Evolutionary conservation across 2,329 filamentous ascomycete species (phyloP).

Genomic region (Scytalidium lignicola): DNA sequence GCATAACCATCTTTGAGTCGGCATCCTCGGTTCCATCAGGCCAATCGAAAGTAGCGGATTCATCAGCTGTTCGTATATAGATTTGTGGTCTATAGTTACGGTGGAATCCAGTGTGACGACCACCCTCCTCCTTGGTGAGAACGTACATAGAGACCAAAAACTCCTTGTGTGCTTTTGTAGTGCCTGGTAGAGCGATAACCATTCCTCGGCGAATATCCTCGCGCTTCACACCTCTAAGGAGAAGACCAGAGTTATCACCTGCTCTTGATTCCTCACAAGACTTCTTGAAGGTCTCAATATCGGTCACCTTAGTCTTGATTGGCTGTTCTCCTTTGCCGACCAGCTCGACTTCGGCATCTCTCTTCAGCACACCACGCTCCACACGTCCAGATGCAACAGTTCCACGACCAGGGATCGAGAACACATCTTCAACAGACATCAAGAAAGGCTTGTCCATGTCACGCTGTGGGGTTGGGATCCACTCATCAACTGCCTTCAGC

Average conservation of each 20-base stretch:
- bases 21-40: conserved; percentile 75
- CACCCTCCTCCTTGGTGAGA: conserved; percentile 95
- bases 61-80: conserved; percentile 88
- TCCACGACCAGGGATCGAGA: conserved; percentile 87
- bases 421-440: conserved; percentile 94
- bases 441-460: conserved; percentile 98
- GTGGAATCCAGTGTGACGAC: conserved; percentile 91
- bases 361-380: conserved; percentile 91
- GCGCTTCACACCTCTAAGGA: conserved; percentile 91
- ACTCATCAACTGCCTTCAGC: conserved; percentile 80
- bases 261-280: conserved; percentile 94
- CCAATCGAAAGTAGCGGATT: conserved; percentile 75
- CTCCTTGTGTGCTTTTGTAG: conserved; percentile 80
- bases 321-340: conserved; percentile 76
- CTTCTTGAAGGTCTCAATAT: conserved; percentile 99
- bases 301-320: conserved; percentile 98
- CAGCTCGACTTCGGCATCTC: conserved; percentile 89
- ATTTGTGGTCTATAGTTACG: conserved; percentile 97
- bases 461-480: conserved; percentile 94
- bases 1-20: conserved; percentile 81
- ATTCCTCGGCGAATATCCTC: conserved; percentile 94
- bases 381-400: conserved; percentile 97
- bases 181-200: conserved; percentile 81
- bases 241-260: conserved; percentile 95
- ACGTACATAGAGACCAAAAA: conserved; percentile 97